Conservation (phyloP, 2,329 filamentous ascomycete genomes). For the Harringtonia aguacate region DNA sequence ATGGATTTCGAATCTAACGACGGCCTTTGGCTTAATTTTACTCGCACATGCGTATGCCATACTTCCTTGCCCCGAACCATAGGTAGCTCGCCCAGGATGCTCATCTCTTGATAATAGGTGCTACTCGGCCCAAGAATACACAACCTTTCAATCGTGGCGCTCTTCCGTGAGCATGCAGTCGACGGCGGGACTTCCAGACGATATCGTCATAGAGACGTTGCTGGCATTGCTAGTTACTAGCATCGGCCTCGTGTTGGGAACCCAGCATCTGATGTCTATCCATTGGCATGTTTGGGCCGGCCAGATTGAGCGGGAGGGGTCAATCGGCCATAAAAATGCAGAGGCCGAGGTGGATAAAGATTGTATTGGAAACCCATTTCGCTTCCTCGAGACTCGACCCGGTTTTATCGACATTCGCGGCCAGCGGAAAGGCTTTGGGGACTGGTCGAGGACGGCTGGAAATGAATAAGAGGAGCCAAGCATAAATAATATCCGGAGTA, state of each 20-base stretch:
- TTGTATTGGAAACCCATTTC: constrained; percentile 69
- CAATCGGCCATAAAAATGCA: constrained; percentile 43
- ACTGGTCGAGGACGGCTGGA: constrained; percentile 49
- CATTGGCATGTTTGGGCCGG: constrained; percentile 74
- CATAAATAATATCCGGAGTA: no score
- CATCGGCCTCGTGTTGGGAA: constrained; percentile 68
- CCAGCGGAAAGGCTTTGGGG: constrained; percentile 66
- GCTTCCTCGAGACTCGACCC: constrained; percentile 64
- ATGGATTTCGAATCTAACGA: constrained; percentile 59
- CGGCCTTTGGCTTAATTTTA: constrained; percentile 64
- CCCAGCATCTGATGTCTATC: constrained; percentile 73
- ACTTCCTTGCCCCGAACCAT: constrained; percentile 11
- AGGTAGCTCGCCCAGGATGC: not conserved
- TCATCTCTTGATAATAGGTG: constrained; percentile 45
- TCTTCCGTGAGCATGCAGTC: constrained; percentile 28
- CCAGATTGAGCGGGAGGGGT: constrained; percentile 69
- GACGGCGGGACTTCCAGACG: constrained; percentile 54
- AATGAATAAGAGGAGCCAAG: no score
- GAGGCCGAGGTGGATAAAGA: constrained; percentile 56
- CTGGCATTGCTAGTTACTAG: constrained; percentile 71
- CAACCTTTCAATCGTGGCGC: constrained; percentile 51
- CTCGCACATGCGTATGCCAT: constrained; percentile 68
- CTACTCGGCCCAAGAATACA: constrained; percentile 93
- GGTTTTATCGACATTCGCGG: constrained; percentile 84
- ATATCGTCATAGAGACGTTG: constrained; percentile 82